Evolutionary conservation across 2,329 filamentous ascomycete species (phyloP), one percentile per base, ranked within the genome.

Genomic region (Alternaria rosae): DNA sequence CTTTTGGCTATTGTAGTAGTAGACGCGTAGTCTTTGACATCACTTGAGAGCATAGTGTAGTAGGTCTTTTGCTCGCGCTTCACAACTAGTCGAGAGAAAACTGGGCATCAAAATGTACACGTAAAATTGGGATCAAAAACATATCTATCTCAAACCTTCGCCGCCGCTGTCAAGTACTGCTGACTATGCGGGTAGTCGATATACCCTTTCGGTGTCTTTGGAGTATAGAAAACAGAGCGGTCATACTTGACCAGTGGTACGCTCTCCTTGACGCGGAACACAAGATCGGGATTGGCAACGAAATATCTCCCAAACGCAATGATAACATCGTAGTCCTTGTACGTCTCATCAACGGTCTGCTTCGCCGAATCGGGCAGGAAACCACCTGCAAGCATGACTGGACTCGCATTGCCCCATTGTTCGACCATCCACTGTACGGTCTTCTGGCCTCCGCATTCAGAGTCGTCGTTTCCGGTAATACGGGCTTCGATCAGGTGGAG

Each of bases 251-350:
- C 71, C 32, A 84, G 64, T 13, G 73, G 68, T 10, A 84, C 68
- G 6, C 76, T 75, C 45, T 81, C 64, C 64, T 73, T 71, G 15
- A 84, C 60, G 20, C 82, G 73, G 61, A 79, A 84, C 3, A 80
- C 78, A 10, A 85, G 70, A 64, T 84, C 82, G 4, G 82, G 82
- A 21, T 78, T 84, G 26, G 78, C 73, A 56, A 83, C 81, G 64
- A 82, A 84, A 45, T 78, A 78, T 38, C 82, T 67, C 3, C 83
- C 82, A 68, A 83, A 83, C 2, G 78, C 79, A 38, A 84, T 54
- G 20, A 61, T 53, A 3, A 61, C 54, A 28, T 59, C 74, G 35
- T 70, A 70, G 15, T 76, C 76, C 7, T 68, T 73, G 57, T 82
- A 80, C 57, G 80, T 68, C 35, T 79, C 75, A 50, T 78, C 72